Base-by-base conservation (phyloP, 768 basidiomycete species). In the Psilocybe azurescens region DNA sequence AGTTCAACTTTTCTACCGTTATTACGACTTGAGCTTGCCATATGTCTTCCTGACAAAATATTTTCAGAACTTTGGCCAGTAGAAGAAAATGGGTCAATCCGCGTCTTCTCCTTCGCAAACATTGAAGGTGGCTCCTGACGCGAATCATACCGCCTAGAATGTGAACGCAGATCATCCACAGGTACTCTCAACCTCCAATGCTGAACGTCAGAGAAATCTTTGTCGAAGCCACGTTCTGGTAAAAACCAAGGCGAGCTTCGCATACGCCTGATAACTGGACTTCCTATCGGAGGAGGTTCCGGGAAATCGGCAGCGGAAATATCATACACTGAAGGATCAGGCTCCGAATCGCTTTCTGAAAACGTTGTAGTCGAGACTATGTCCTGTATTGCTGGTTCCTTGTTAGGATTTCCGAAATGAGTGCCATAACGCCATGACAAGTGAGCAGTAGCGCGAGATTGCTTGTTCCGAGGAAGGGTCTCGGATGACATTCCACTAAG, bases 171-270 rank as follows among this genome's bases (percentile, higher is more conserved):
- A 24, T 24, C 41, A 44, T 13, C 41, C 7, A n/a, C 51, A 28
- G 50, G 46, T n/a, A 54, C 47, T 11, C 29, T 48, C n/a, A 51
- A 49, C 36, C 44, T 46, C 53, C 57, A 58, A 32, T 53, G 46
- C 6, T 50, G 58, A 60, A 30, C 62, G 49, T 38, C 33, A 58
- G 60, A 46, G 50, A 44, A 44, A 44, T 72, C 66, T 32, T 69
- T 70, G 29, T 73, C 73, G 39, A 71, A 71, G 5, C 53, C 53
- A 13, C 18, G 52, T 16, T 55, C 62, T 36, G 46, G 44, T 28
- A 70, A 72, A 62, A 80, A 78, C 72, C 79, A 73, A 33, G 80
- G 82, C 13, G 78, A 78, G 64, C 79, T 82, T 48, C 76, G 77
- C 76, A 82, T 79, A 44, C 78, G 75, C 13, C 81, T 75, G 30